Conservation (phyloP, 768 basidiomycete species). For the Paxillus rubicundulus region DNA sequence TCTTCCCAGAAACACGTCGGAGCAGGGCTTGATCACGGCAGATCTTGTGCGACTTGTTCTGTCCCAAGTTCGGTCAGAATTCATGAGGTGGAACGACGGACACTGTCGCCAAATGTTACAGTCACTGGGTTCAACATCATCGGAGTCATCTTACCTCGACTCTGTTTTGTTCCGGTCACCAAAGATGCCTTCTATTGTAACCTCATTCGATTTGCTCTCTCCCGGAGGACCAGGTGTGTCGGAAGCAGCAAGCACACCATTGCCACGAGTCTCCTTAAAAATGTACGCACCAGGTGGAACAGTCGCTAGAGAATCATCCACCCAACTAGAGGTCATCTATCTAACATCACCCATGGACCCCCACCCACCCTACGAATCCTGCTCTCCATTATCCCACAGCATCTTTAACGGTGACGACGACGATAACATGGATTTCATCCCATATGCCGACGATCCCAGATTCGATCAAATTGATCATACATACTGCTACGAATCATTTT, state of each 20-base stretch:
- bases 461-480: conserved; percentile 46
- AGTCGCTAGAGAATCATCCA: conserved; percentile 5
- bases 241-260: background rate
- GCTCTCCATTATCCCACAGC: conserved; percentile 47
- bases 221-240: background rate
- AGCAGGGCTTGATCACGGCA: background rate
- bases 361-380: conserved; percentile 52
- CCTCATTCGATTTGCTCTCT: background rate
- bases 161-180: conserved; percentile 9
- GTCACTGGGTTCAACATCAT: conserved; percentile 13
- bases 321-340: conserved; percentile 16
- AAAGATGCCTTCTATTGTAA: background rate
- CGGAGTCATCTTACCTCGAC: conserved; percentile 15
- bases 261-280: conserved; percentile 7
- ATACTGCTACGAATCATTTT: conserved; percentile 41
- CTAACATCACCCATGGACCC: conserved; percentile 17
- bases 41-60: conserved; percentile 17
- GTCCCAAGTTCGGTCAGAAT: conserved; percentile 25
- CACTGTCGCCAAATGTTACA: conserved; percentile 13
- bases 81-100: conserved; percentile 15
- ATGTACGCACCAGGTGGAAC: conserved; percentile 17
- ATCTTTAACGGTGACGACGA: conserved; percentile 58
- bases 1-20: conserved; percentile 7
- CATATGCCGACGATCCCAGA: conserved; percentile 56
- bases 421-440: conserved; percentile 55